Conservation (phyloP, 2,329 filamentous ascomycete species). For the Gliomastix tumulicola region DNA sequence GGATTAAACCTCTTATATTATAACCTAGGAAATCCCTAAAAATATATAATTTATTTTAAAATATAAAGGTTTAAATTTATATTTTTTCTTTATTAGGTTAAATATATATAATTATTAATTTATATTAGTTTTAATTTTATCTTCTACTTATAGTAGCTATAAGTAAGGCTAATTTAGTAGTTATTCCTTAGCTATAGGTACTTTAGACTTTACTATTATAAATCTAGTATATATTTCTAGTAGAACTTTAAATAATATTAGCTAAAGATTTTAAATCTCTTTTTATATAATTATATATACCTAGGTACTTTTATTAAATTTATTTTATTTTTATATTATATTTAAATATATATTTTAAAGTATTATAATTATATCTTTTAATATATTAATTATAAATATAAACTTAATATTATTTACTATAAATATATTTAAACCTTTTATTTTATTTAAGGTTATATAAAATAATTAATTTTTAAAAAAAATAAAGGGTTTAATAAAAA, state of each 20-base stretch:
- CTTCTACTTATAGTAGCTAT: neutral
- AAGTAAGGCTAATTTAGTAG: neutral
- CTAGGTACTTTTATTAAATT: neutral
- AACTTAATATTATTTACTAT: neutral
- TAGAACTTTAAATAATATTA: neutral
- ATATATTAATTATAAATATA: neutral
- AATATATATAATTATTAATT: neutral
- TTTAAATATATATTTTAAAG: neutral
- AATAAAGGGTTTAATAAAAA: no score
- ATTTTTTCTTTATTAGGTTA: neutral
- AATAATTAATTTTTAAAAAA: no score
- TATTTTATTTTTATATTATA: no score
- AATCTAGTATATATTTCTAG: no score
- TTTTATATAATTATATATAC: neutral
- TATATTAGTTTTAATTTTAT: neutral
- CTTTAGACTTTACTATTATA: neutral
- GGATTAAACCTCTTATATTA: no score
- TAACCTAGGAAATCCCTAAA: no score
- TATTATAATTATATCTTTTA: neutral
- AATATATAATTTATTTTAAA: no score
- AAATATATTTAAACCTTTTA: no score
- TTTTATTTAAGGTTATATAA: no score
- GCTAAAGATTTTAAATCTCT: neutral
- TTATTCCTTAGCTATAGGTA: neutral
- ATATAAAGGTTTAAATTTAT: neutral